Base-by-base conservation (phyloP, 805 yeast species). In the Hanseniaspora hatyaiensis region DNA sequence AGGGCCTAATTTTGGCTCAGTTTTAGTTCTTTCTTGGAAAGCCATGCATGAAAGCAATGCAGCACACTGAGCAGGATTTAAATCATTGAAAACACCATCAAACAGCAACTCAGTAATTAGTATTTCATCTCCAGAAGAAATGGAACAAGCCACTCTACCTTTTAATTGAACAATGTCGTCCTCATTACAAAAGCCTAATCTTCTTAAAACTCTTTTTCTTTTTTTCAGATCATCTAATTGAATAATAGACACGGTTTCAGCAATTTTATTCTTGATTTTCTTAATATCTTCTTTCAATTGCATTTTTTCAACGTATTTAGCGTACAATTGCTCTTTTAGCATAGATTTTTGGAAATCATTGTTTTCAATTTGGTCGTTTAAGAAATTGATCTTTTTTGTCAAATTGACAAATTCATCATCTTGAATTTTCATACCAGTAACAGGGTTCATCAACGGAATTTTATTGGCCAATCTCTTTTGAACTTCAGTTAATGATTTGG, bases 91-190 rank as follows among this genome's bases (percentile, higher is more conserved):
- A 20, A 84, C 82, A 74, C 97, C 97, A 61, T 88, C 88, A 72
- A 92, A 92, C 28, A 92, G 83, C 55, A 92, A 69, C 61, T 92
- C 98, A 0, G 99, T 92, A 43, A 92, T 65, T 52, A 86, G 60
- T 48, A 86, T 66, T 64, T 86, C 95, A 55, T 73, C 77, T 51
- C 96, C 96, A 19, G 94, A 82, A 56, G 89, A 79, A 56, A 89
- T 89, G 59, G 89, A 96, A 65, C 97, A 89, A 0, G 96, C 96
- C 49, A 92, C 97, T 61, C 97, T 76, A 49, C 99, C 99, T 65
- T 92, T 92, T 57, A 92, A 72, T 62, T 92, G 96, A 53, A 92
- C 94, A 52, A 92, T 80, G 63, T 92, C 98, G 53, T 76, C 73
- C 47, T 78, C 79, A 2, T 94, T 80, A 34, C 88, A 80, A 67